Conservation (phyloP, 164 flowering plant species). For the Stephania yunnanensis region DNA sequence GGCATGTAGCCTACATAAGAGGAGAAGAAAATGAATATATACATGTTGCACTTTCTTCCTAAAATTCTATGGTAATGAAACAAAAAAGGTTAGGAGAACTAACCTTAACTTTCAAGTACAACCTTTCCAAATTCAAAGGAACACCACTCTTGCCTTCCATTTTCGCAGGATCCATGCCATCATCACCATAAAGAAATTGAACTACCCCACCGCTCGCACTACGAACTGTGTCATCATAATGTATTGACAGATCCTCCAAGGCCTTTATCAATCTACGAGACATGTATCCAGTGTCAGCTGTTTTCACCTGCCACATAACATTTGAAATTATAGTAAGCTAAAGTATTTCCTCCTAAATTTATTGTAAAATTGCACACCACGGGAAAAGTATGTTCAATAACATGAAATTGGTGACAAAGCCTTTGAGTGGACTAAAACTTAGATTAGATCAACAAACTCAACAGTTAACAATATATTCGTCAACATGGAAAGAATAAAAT, state of each 20-base stretch:
- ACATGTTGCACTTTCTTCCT: background rate
- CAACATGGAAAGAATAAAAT: background rate
- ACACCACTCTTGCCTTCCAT: slow-evolving; percentile 80
- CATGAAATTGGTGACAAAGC: background rate
- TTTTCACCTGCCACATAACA: slow-evolving; percentile 70
- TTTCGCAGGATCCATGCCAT: slow-evolving; percentile 91
- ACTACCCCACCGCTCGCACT: slow-evolving; percentile 69
- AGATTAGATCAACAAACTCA: too few species aligned
- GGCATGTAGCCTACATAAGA: slow-evolving; percentile 77
- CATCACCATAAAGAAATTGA: slow-evolving; percentile 94
- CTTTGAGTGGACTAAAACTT: background rate
- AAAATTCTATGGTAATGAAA: slow-evolving; percentile 1
- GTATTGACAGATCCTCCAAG: slow-evolving; percentile 73
- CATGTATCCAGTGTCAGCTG: slow-evolving; percentile 98
- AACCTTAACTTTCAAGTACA: slow-evolving; percentile 74
- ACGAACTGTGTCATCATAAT: slow-evolving; percentile 84
- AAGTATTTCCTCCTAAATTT: background rate
- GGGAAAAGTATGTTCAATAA: too few species aligned
- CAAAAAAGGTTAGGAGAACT: background rate
- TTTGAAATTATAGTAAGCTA: background rate
- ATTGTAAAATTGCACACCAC: background rate
- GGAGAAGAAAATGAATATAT: background rate
- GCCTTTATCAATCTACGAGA: slow-evolving; percentile 91
- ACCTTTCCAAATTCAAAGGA: slow-evolving; percentile 72
- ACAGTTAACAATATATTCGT: too few species aligned